These are phyloP conservation scores for Sordariomycetes sp. DNA, from an alignment of 2,329 filamentous ascomycete species.

Conservation along the genomic window DNA sequence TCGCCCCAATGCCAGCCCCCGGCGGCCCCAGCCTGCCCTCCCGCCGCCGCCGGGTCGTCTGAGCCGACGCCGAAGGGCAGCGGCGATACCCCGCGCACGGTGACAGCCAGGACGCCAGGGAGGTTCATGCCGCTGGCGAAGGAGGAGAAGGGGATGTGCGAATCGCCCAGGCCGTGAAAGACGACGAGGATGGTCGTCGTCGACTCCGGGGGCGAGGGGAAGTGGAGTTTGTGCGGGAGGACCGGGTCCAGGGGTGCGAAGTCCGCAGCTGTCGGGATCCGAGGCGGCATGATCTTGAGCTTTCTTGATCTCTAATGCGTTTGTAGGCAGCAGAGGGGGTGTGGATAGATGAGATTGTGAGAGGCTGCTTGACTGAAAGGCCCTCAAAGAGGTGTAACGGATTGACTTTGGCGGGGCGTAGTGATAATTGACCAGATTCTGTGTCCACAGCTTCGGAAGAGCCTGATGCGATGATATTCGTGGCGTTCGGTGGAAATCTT, in stretches of 20 bases:
- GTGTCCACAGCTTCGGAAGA: too few species aligned
- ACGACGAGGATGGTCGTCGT: constrained; percentile 71
- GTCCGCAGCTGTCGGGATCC: constrained; percentile 41
- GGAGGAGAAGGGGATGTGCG: constrained; percentile 54
- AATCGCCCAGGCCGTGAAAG: constrained; percentile 79
- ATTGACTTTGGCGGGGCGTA: neutral
- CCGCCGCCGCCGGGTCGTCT: too few species aligned
- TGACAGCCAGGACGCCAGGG: constrained; percentile 68
- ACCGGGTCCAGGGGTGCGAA: constrained; percentile 32
- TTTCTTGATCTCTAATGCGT: too few species aligned
- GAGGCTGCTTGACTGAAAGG: too few species aligned
- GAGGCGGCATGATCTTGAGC: constrained; percentile 32
- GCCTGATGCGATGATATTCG: too few species aligned
- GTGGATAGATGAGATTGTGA: neutral
- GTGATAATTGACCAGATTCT: too few species aligned
- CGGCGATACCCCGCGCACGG: constrained; percentile 60
- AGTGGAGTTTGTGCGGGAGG: constrained; percentile 36
- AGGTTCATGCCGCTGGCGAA: constrained; percentile 63
- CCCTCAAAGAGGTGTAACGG: neutral
- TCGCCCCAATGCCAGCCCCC: constrained; percentile 55
- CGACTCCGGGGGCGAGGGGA: constrained; percentile 45
- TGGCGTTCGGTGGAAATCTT: too few species aligned
- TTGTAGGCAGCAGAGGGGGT: too few species aligned
- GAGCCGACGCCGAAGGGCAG: too few species aligned
- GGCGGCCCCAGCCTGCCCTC: constrained; percentile 35